Base-by-base conservation (phyloP, 2,329 filamentous ascomycete species). In the Scedosporium boydii region DNA sequence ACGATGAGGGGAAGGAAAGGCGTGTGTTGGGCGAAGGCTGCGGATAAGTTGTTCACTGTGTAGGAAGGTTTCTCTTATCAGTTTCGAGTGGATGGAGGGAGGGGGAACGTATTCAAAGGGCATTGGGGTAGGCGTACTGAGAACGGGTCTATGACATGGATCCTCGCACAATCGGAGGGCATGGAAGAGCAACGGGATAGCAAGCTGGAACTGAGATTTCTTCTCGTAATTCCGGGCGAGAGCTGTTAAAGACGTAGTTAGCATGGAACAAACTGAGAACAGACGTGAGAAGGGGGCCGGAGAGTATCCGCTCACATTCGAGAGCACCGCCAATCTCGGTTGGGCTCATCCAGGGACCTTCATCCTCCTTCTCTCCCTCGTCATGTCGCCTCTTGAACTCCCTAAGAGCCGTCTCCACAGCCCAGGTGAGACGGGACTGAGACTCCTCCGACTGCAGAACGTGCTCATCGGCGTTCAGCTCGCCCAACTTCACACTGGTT, bases 101-200 rank as follows among this genome's bases (percentile, higher is more conserved):
- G 7, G 27, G 14, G 27, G 4, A 55, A 18, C 26, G n/a, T 60
- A 16, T 16, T 16, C 23, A 23, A 42, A 23, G n/a, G 21, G 18
- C 14, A 23, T 26, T 26, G 21, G 14, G 7, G 44, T 42, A 41
- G 14, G 80, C 82, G 71, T 80, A 88, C 82, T 96, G 70, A 97
- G 79, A 14, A 93, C 81, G 29, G 91, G 88, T 59, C 88, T 86
- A 72, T 96, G 92, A 72, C 93, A 97, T 34, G 80, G 82, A 27
- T 77, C 76, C 23, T 75, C 85, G 81, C 71, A 87, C 56, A 95
- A 75, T 18, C 87, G 82, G 41, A 96, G 79, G 5, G 93, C 91
- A 70, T 96, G 91, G 68, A 97, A 85, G 72, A 93, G 96, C 34
- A 97, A 80, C 3, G 93, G 92, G 23, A 93, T 83, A 5, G 93